Conservation (phyloP, 2,329 filamentous ascomycete species). For the Alternaria viburni region DNA sequence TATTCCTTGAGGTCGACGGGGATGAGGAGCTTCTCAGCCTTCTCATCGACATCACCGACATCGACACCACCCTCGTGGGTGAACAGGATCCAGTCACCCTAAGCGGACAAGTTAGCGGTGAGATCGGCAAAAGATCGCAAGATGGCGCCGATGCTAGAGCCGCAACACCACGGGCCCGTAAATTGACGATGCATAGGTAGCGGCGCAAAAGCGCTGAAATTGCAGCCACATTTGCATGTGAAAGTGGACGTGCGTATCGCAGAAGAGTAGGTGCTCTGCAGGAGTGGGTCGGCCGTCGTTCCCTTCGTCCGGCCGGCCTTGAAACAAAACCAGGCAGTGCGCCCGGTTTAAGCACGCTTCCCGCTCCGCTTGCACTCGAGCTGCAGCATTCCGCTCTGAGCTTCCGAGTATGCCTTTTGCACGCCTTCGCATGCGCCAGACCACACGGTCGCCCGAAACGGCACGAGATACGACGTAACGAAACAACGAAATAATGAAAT, state of each 20-base stretch:
- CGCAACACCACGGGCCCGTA: slow-evolving; percentile 40
- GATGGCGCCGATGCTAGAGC: slow-evolving; percentile 30
- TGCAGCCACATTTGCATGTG: slow-evolving; percentile 39
- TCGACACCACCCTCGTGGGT: slow-evolving; percentile 99
- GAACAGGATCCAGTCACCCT: slow-evolving; percentile 99
- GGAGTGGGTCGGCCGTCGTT: slow-evolving; percentile 47
- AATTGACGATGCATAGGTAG: slow-evolving; percentile 20
- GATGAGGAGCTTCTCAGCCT: slow-evolving; percentile 98
- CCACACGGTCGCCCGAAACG: not conserved
- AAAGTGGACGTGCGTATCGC: slow-evolving; percentile 41
- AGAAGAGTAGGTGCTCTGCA: slow-evolving; percentile 39
- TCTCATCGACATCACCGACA: slow-evolving; percentile 97
- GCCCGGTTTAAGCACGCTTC: slow-evolving; percentile 28
- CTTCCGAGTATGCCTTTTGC: slow-evolving; percentile 19
- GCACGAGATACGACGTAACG: slow-evolving; percentile 4
- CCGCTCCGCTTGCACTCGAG: slow-evolving; percentile 18
- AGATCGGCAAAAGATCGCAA: slow-evolving; percentile 35
- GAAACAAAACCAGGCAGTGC: slow-evolving; percentile 44
- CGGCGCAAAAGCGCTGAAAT: slow-evolving; percentile 19
- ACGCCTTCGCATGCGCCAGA: slow-evolving; percentile 4
- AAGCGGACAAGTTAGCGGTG: slow-evolving; percentile 42
- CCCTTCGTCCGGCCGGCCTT: slow-evolving; percentile 49
- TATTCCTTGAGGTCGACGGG: slow-evolving; percentile 94
- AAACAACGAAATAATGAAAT: not conserved
- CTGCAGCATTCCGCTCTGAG: slow-evolving; percentile 14